A percentile compares a stretch with the other conserved stretches of the same genome.
These are phyloP conservation scores for Helminthosporium solani DNA, from an alignment of 2,329 filamentous ascomycete species.

Conservation along the genomic window DNA sequence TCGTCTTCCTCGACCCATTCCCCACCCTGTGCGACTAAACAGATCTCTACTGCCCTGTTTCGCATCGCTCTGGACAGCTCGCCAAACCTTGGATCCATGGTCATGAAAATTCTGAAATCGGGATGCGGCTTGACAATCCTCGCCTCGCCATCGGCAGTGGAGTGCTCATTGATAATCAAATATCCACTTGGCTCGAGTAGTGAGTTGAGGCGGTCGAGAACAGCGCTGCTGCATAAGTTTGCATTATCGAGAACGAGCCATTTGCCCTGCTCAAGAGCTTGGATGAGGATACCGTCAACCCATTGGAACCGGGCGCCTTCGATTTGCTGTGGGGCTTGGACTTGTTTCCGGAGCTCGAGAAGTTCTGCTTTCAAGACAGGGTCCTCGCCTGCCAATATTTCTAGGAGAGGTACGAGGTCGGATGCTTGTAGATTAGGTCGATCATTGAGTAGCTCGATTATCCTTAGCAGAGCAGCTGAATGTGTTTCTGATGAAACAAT, in stretches of 20 bases:
- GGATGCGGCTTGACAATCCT: conserved; percentile 78
- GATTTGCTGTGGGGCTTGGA: conserved; percentile 57
- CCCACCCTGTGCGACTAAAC: conserved; percentile 51
- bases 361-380: conserved; percentile 39
- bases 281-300: conserved; percentile 89
- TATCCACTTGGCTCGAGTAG: conserved; percentile 86
- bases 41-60: conserved; percentile 90
- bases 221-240: conserved; percentile 92
- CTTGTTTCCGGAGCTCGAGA: conserved; percentile 51
- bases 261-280: conserved; percentile 78
- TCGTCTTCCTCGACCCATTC: not conserved
- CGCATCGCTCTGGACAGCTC: conserved; percentile 96
- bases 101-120: conserved; percentile 89
- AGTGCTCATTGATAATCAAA: conserved; percentile 91
- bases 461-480: conserved; percentile 8
- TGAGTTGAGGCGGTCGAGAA: conserved; percentile 91
- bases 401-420: conserved; percentile 14
- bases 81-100: conserved; percentile 86
- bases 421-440: not conserved
- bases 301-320: conserved; percentile 87
- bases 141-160: conserved; percentile 76
- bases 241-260: conserved; percentile 98
- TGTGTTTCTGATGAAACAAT: conserved; percentile 17
- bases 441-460: conserved; percentile 26
- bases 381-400: conserved; percentile 14